A percentile compares a stretch with the other conserved stretches of the same genome.
Evolutionary conservation across 148 eudicot species (phyloP).

Genomic region (Amaranthus cruentus): DNA sequence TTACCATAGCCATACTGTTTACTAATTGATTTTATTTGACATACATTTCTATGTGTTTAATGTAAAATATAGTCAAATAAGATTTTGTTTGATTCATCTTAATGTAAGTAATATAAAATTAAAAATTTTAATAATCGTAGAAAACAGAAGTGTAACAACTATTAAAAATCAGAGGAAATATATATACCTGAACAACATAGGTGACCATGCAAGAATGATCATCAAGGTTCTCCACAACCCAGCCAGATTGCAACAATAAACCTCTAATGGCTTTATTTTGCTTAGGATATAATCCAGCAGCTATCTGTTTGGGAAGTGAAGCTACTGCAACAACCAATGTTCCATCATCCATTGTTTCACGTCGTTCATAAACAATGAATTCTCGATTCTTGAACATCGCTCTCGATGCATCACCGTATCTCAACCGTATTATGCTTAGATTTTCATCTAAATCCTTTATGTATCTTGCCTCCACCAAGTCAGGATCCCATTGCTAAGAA

Average conservation of each 20-base stretch:
- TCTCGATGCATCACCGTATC: conserved; percentile 69
- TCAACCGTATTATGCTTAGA: conserved; percentile 64
- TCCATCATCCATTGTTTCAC: conserved; percentile 90
- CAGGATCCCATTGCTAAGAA: conserved; percentile 78
- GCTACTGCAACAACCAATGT: conserved; percentile 95
- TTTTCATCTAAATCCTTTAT: conserved; percentile 78
- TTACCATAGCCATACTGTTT: too few species aligned
- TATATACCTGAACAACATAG: conserved; percentile 73
- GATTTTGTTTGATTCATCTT: too few species aligned
- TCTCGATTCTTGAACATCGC: conserved; percentile 82
- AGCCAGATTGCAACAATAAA: conserved; percentile 77
- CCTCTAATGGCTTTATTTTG: conserved; percentile 75
- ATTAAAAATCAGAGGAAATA: background rate
- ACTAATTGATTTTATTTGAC: too few species aligned
- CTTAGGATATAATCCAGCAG: conserved; percentile 77
- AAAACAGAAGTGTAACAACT: background rate
- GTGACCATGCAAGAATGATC: conserved; percentile 86
- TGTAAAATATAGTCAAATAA: too few species aligned
- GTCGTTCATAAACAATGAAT: conserved; percentile 81
- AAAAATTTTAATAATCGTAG: background rate
- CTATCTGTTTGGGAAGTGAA: conserved; percentile 87
- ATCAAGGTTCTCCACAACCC: conserved; percentile 90
- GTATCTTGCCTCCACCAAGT: conserved; percentile 73
- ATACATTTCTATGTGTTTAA: too few species aligned
- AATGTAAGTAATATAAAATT: too few species aligned